Percentiles rank a stretch among this genome's conserved stretches.
These are phyloP conservation scores for Didymella keratinophila DNA, from an alignment of 2,329 filamentous ascomycete species.

Conservation along the genomic window DNA sequence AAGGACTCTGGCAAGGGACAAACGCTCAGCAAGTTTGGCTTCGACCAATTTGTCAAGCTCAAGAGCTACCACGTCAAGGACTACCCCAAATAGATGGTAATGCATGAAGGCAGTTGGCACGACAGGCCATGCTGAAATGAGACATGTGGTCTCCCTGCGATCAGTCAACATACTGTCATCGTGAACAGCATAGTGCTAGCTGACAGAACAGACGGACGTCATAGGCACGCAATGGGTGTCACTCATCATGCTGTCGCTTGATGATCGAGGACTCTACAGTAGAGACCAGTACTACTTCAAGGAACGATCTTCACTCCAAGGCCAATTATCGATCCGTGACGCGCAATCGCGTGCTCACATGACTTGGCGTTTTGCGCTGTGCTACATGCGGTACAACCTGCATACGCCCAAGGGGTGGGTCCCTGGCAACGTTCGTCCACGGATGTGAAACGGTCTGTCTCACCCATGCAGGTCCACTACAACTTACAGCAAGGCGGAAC, in stretches of 20 bases:
- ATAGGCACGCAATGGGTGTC: neutral
- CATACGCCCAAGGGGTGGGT: conserved; percentile 5
- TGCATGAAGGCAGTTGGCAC: conserved; percentile 23
- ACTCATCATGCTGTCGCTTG: neutral
- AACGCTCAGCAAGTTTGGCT: conserved; percentile 87
- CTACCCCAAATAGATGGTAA: conserved; percentile 61
- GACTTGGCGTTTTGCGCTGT: conserved; percentile 25
- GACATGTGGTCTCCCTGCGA: conserved; percentile 28
- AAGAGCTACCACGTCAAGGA: conserved; percentile 97
- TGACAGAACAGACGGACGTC: neutral
- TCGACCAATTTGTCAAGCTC: conserved; percentile 93
- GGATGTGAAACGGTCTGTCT: conserved; percentile 35
- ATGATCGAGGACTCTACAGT: neutral
- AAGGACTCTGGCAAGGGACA: conserved; percentile 95
- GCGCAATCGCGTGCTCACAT: conserved; percentile 35
- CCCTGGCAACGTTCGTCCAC: conserved; percentile 12
- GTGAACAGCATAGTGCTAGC: neutral
- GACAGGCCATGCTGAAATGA: conserved; percentile 19
- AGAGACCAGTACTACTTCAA: neutral
- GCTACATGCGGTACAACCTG: conserved; percentile 18
- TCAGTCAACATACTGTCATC: conserved; percentile 4
- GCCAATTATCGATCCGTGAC: neutral
- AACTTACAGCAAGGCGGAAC: conserved; percentile 29
- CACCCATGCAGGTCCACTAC: conserved; percentile 29
- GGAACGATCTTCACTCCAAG: neutral